phyloP scores from a whole-genome alignment of 1,139 yeast species.

The Nematodospora anomalae region DNA sequence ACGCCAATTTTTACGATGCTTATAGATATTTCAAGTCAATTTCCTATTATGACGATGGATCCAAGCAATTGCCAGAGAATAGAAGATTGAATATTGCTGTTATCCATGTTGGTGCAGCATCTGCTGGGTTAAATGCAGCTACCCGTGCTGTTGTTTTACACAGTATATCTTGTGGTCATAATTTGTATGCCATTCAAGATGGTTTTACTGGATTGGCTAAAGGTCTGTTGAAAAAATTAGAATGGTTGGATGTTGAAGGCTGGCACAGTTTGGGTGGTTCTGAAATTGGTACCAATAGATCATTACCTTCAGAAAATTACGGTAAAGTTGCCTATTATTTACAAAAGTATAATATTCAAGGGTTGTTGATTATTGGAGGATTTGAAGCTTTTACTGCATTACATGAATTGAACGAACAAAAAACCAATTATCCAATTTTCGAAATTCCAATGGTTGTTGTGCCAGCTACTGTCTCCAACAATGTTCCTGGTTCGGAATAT shows the following conservation, averaged over 20 bases:
- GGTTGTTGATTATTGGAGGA: slow-evolving; percentile 89
- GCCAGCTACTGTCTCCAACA: slow-evolving; percentile 96
- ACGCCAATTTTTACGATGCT: slow-evolving; percentile 82
- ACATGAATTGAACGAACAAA: slow-evolving; percentile 72
- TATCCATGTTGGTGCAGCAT: slow-evolving; percentile 93
- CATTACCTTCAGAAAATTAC: slow-evolving; percentile 76
- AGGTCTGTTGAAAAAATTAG: slow-evolving; percentile 70
- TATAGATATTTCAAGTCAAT: slow-evolving; percentile 69
- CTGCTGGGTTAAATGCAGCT: slow-evolving; percentile 94
- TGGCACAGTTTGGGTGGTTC: slow-evolving; percentile 95
- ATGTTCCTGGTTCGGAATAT: slow-evolving; percentile 96
- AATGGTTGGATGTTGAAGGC: slow-evolving; percentile 85
- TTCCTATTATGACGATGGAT: slow-evolving; percentile 66
- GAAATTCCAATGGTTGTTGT: slow-evolving; percentile 90
- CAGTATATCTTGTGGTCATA: slow-evolving; percentile 89
- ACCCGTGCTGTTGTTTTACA: slow-evolving; percentile 89
- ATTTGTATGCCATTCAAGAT: slow-evolving; percentile 81
- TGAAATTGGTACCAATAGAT: slow-evolving; percentile 91
- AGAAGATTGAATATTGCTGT: slow-evolving; percentile 71
- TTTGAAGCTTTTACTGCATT: slow-evolving; percentile 89
- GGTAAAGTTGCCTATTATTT: slow-evolving; percentile 90
- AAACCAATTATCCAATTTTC: slow-evolving; percentile 79
- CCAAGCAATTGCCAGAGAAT: slow-evolving; percentile 49
- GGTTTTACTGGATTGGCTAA: slow-evolving; percentile 90
- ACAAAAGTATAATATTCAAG: slow-evolving; percentile 82